phyloP scores from a whole-genome alignment of 2,329 filamentous ascomycete genomes.

The Colletotrichum theobromicola region DNA sequence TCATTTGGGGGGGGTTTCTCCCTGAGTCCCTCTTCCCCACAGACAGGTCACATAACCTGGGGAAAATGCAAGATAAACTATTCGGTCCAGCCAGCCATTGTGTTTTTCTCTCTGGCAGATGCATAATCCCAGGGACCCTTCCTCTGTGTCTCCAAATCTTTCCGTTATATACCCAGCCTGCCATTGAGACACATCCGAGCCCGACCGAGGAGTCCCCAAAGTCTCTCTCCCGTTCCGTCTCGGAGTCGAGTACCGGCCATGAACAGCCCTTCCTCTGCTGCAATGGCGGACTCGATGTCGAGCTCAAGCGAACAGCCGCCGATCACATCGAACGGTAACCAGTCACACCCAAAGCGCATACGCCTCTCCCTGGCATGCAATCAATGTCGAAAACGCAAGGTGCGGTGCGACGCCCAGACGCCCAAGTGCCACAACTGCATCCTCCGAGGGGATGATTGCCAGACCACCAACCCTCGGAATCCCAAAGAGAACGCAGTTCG shows the following conservation, averaged over 20 bases:
- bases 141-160: not conserved
- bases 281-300: not conserved
- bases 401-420: slow-evolving; percentile 29
- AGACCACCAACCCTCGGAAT: slow-evolving; percentile 28
- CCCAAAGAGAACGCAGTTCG: slow-evolving; percentile 23
- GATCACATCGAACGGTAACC: not conserved
- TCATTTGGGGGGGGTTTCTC: not conserved
- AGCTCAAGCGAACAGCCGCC: not conserved
- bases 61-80: not conserved
- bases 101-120: not conserved
- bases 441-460: slow-evolving; percentile 26
- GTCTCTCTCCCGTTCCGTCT: not conserved
- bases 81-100: not conserved
- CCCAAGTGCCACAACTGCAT: slow-evolving; percentile 37
- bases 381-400: slow-evolving; percentile 31
- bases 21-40: not conserved
- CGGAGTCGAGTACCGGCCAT: not conserved
- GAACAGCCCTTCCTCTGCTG: not conserved
- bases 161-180: slow-evolving; percentile 1
- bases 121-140: not conserved
- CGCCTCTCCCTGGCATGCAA: slow-evolving; percentile 29
- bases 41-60: not conserved
- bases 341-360: slow-evolving; percentile 20
- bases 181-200: not conserved
- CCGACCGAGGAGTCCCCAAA: not conserved